Base-by-base conservation (phyloP, 345 rosid species). In the Populus tremula region DNA sequence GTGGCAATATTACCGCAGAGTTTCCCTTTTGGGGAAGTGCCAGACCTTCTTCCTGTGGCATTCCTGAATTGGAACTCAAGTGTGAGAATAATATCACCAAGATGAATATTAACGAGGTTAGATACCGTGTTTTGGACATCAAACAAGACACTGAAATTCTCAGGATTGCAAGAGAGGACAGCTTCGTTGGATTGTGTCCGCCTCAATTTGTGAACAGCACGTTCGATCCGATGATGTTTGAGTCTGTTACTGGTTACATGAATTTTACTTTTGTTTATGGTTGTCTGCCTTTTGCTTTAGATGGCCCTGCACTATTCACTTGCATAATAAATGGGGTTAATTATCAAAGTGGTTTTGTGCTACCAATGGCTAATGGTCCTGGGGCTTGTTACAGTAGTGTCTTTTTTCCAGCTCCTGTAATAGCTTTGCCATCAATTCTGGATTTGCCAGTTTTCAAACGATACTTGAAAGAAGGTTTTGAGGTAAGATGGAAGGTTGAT, bases 21-120 rank as follows among this genome's bases (percentile, higher is more conserved):
- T 89, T 61, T 75, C 94, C 92, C 38, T 91, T 91, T 74, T 81
- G 77, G 62, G 90, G 91, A 74, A 67, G 25, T 4, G 43, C 0
- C 5, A 72, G 83, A 8, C 36, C 23, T 0, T 0, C 0, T 0
- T 0, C 0, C 27, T 89, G 94, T 25, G 92, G 91, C 3, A 74
- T 82, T 73, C 89, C 79, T 10, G 65, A 0, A 1, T 63, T 89
- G 17, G 16, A 77, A 79, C 89, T 91, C 49, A 2, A 3, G 8
- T 88, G 92, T 6, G 18, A 49, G 2, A 2, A 17, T 9, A 31
- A 10, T 3, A 6, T 0, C 0, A 0, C 87, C n/a, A 71, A 27
- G 12, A 20, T 88, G 21, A 10, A 25, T 12, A 68, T 89, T 49
- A 43, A 25, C 0, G 16, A 21, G 6, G 72, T 85, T 8, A 0